These are phyloP conservation scores for Microbotryum scabiosae DNA, from an alignment of 1,284 basidiomycete genomes.

Conservation along the genomic window DNA sequence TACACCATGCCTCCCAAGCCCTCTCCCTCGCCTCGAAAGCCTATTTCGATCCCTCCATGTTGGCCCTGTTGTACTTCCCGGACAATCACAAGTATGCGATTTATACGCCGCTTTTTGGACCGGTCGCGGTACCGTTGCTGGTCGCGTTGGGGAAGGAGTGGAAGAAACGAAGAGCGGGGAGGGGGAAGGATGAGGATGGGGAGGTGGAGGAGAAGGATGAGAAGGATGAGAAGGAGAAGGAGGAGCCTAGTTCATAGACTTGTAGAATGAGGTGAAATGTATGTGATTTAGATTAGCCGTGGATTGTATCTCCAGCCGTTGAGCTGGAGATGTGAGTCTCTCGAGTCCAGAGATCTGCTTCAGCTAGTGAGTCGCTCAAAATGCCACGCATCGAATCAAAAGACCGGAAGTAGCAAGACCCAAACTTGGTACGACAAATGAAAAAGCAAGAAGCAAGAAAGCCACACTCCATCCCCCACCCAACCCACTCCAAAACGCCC, in stretches of 20 bases:
- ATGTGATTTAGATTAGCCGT: too few species aligned
- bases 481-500: neutral
- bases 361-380: too few species aligned
- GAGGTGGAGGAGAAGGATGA: neutral
- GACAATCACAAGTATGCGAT: slow-evolving; percentile 92
- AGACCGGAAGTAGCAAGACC: too few species aligned
- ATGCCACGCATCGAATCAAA: too few species aligned
- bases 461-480: neutral
- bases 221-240: neutral
- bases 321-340: too few species aligned
- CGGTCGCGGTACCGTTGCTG: slow-evolving; percentile 45
- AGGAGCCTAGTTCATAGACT: neutral
- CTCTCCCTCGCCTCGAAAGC: slow-evolving; percentile 69
- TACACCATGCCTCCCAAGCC: slow-evolving; percentile 54
- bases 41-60: slow-evolving; percentile 94
- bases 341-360: too few species aligned
- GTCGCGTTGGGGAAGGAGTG: slow-evolving; percentile 25
- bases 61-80: slow-evolving; percentile 91
- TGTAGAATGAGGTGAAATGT: too few species aligned
- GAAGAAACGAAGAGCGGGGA: neutral
- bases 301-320: too few species aligned
- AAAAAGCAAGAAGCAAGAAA: too few species aligned
- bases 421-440: too few species aligned
- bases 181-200: neutral
- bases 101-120: slow-evolving; percentile 85